Conservation (phyloP, 164 flowering plant genomes). For the Chloranthus sessilifolius region DNA sequence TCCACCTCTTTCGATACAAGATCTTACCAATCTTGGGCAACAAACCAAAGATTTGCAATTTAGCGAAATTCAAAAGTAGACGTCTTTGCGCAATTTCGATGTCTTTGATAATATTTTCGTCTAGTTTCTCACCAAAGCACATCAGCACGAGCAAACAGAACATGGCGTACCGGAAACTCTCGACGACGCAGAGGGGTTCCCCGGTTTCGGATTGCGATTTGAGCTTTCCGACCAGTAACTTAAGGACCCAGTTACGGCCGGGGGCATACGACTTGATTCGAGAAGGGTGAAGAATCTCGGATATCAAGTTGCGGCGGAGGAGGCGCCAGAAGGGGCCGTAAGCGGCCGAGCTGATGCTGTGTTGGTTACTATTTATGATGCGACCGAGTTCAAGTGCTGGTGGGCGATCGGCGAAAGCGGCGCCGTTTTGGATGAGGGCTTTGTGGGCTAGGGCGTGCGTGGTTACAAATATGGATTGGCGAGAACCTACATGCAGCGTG, state of each 20-base stretch:
- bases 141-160: conserved; percentile 30
- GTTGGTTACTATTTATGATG: conserved; percentile 18
- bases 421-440: conserved; percentile 37
- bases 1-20: conserved; percentile 22
- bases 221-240: conserved; percentile 11
- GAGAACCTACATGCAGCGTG: conserved; percentile 27
- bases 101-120: conserved; percentile 22
- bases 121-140: conserved; percentile 41
- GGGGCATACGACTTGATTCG: conserved; percentile 19
- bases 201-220: background rate
- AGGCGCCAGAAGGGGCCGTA: conserved; percentile 44
- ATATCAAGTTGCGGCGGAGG: conserved; percentile 35
- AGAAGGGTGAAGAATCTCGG: conserved; percentile 33
- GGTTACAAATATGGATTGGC: conserved; percentile 27
- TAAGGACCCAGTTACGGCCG: conserved; percentile 30
- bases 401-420: conserved; percentile 38
- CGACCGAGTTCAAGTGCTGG: conserved; percentile 3
- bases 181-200: conserved; percentile 12
- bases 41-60: conserved; percentile 16
- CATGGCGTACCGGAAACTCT: conserved; percentile 26
- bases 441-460: conserved; percentile 31
- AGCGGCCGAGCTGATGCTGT: conserved; percentile 23
- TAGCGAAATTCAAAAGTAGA: conserved; percentile 1
- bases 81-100: conserved; percentile 15
- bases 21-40: conserved; percentile 24